Evolutionary conservation across 371 early-diverging fungal species (phyloP), one percentile per base, ranked within the genome.

Genomic region (Blastocladiella emersonii): DNA sequence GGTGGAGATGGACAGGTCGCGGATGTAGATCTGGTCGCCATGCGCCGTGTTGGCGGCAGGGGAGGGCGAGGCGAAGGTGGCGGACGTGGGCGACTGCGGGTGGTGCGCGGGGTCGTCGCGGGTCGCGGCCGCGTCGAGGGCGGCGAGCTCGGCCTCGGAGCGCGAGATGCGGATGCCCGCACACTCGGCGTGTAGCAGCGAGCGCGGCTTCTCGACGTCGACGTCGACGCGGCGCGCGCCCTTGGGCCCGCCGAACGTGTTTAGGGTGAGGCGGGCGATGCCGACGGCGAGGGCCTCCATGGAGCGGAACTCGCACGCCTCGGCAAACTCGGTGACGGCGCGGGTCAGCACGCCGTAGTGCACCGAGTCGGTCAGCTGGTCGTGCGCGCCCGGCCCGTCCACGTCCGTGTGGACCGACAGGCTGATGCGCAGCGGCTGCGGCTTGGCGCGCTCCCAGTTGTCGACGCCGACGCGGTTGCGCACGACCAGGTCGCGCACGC

Each of bases 391-490:
- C 19, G 91, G 87, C 21, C 82, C 78, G 35, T 80, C 74, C 10
- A 89, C 86, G 70, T 79, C 79, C 4, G 44, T 25, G 10, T 32
- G 8, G 12, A 93, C 75, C 44, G 77, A 78, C 23, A 91, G 74
- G 53, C 82, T 83, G 56, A 96, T 84, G 19, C 81, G 78, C 49
- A 96, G 80, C 21, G 95, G 93, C 70, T 95, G 95, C 44, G 37
- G 60, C 72, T 91, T 89, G 32, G 77, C 75, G 32, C 92, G 78
- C 66, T 93, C 94, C 95, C 95, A 96, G 21, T 89, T 84, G 71
- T 96, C 95, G 56, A 90, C 89, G 17, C 97, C 97, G 37, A 92
- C 84, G 34, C 86, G 80, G n/a, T 83, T 89, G 62, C 87, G 85
- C 35, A 94, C 82, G 32, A 82, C 79, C 44, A 96, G 81, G 69